Base-by-base conservation (phyloP, 371 early-diverging fungal species). In the Capillidium rhysosporum region DNA sequence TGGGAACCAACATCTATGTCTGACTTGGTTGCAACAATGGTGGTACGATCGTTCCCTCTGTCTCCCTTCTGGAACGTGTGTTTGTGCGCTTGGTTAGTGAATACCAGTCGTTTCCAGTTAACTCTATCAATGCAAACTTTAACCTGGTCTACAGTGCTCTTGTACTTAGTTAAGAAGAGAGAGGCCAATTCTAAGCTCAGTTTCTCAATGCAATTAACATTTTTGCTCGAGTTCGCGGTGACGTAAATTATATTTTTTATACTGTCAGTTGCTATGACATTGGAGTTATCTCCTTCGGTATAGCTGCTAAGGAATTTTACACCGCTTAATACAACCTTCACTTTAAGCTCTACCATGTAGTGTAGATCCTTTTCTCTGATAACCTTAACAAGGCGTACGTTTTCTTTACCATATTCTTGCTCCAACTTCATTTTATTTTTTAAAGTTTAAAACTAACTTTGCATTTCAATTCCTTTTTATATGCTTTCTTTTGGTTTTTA, bases 181-280 rank as follows among this genome's bases (percentile, higher is more conserved):
- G 72, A 61, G 25, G 73, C 79, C 48, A 85, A 66, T 58, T 80
- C 83, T 44, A 72, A 66, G 40, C 73, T 83, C 59, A 84, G 86
- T 40, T 79, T 64, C 62, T 87, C 88, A 60, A 80, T 77, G 49
- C 72, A 74, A 57, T 79, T 75, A 53, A 85, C 80, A 46, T 75
- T 75, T 29, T 63, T 62, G 56, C 78, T 76, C 38, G 70, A 67
- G 68, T 87, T 84, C 68, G 86, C 86, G 52, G 84, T 52, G 52
- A 78, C 63, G 66, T 84, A 84, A 64, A 79, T 64, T 25, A 84
- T 84, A 74, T 87, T 87, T 73, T 87, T 87, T 63, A 84, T 78
- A 31, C 85, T 80, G 62, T 87, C 79, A 39, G 79, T 79, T 18
- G 79, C 77, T 9, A 79, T 68, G 28, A 79, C 72, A 38, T 67